Evolutionary conservation across 495 filamentous ascomycete species (phyloP).

Genomic region (Talaromyces trachyspermus): DNA sequence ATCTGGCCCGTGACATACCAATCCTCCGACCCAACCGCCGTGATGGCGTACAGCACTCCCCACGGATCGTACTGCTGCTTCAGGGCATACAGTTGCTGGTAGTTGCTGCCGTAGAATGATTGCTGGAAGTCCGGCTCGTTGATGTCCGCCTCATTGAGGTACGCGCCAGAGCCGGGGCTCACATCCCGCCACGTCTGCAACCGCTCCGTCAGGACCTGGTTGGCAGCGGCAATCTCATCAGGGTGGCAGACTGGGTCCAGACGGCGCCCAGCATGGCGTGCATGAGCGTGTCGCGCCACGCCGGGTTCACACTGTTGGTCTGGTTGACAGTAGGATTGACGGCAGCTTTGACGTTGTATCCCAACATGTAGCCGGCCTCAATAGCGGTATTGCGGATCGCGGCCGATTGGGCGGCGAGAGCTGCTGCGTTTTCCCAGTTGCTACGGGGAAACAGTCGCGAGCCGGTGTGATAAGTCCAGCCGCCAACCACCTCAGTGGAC

Average conservation of each 20-base stretch:
- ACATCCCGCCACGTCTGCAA: slow-evolving; percentile 1
- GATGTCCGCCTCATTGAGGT: slow-evolving; percentile 44
- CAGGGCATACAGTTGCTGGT: slow-evolving; percentile 30
- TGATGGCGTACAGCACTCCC: slow-evolving; percentile 47
- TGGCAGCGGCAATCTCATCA: not conserved
- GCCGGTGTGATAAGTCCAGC: slow-evolving; percentile 26
- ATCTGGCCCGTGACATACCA: slow-evolving; percentile 36
- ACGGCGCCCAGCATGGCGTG: slow-evolving; percentile 41
- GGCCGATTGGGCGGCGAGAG: slow-evolving; percentile 35
- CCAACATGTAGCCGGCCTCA: slow-evolving; percentile 35
- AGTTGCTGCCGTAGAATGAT: slow-evolving; percentile 45
- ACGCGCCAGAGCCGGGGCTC: slow-evolving; percentile 33
- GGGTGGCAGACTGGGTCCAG: slow-evolving; percentile 11
- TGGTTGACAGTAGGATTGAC: slow-evolving; percentile 4
- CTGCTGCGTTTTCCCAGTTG: slow-evolving; percentile 33
- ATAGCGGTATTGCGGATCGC: slow-evolving; percentile 37
- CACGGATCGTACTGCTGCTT: slow-evolving; percentile 34
- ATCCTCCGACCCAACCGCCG: slow-evolving; percentile 50
- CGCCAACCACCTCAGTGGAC: slow-evolving; percentile 30
- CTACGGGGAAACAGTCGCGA: slow-evolving; percentile 46
- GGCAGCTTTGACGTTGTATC: slow-evolving; percentile 43
- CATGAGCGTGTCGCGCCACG: slow-evolving; percentile 42
- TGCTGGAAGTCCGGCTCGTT: slow-evolving; percentile 38
- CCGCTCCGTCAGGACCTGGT: not conserved
- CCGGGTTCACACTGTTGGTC: slow-evolving; percentile 32